Evolutionary conservation across 164 flowering plant species (phyloP).

Genomic region (Berberis vulgaris): DNA sequence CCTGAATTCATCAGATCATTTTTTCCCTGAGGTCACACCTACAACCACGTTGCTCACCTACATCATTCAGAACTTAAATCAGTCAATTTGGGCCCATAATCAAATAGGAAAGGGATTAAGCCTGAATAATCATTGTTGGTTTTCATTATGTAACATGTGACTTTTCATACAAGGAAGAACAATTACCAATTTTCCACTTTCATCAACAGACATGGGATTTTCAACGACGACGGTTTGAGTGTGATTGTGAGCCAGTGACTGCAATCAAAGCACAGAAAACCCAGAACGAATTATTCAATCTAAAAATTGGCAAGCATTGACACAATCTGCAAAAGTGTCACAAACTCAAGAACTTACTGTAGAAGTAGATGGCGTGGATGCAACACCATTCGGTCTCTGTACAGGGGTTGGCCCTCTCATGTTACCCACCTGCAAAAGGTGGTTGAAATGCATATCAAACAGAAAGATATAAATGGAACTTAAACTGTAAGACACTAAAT

Average conservation of each 20-base stretch:
- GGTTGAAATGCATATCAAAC: background rate
- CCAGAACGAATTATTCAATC: background rate
- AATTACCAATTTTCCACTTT: conserved; percentile 84
- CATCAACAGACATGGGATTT: conserved; percentile 93
- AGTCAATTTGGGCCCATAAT: background rate
- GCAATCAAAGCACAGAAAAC: conserved; percentile 4
- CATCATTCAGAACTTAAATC: conserved; percentile 6
- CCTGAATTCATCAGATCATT: conserved; percentile 17
- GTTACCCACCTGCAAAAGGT: conserved; percentile 39
- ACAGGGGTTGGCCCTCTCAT: conserved; percentile 51
- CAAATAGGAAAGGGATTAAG: too few relatives aligned
- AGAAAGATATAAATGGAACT: background rate
- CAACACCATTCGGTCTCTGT: conserved; percentile 46
- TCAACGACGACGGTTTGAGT: conserved; percentile 89
- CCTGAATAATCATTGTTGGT: too few relatives aligned
- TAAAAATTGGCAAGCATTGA: background rate
- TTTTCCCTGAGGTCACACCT: conserved; percentile 77
- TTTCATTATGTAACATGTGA: too few relatives aligned
- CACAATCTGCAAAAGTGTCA: background rate
- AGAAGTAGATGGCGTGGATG: conserved; percentile 48
- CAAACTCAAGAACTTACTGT: conserved; percentile 32
- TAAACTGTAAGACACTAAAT: background rate
- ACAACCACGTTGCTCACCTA: conserved; percentile 94
- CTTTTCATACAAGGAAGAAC: background rate
- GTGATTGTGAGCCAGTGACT: conserved; percentile 34